Base-by-base conservation (phyloP, 257 asterid species). In the Rhazya stricta region DNA sequence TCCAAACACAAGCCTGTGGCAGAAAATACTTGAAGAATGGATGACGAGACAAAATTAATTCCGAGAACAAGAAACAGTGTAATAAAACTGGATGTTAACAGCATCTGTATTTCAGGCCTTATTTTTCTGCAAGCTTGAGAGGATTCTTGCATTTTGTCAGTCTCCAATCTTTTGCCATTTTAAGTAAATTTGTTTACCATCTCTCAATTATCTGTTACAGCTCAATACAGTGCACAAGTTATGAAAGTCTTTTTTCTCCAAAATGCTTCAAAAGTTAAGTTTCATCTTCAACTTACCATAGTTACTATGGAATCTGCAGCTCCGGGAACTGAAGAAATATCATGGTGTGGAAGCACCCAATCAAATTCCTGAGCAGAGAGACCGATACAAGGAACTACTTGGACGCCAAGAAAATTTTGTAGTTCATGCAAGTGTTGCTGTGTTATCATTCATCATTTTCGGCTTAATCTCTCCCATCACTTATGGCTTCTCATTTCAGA, bases 401-500 rank as follows among this genome's bases (percentile, higher is more conserved):
- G 99, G 99, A 25, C 79, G 83, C 63, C 83, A 90, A 58, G 85
- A 87, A 67, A 87, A 89, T 63, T 94, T 90, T 80, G 39, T 79
- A 72, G 75, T 92, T 60, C 99, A 94, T 74, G 85, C 87, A 9
- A 37, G 77, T 1, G 82, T 89, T 43, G 83, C 89, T 25, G 25
- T 87, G 43, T 37, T 85, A 70, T 92, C 99, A 8, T 92, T 87
- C 87, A 51, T 90, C 48, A 48, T 87, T 63, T 88, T 90, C 56
- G 97, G 97, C 67, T 76, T 88, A 70, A 84, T 92, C 66, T 85
- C 96, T 66, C 97, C 96, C 0, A 72, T 82, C 42, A 80, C 79
- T n/a, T 94, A 88, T 29, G 92, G 88, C 36, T 87, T 92, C 92
- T 84, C 96, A 2, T 94, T 89, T 77, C 88, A 84, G 2, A 76